Percentiles rank a stretch among this genome's conserved stretches.
Conservation (phyloP, 2,329 filamentous ascomycete genomes). For the Fusarium setosum region DNA sequence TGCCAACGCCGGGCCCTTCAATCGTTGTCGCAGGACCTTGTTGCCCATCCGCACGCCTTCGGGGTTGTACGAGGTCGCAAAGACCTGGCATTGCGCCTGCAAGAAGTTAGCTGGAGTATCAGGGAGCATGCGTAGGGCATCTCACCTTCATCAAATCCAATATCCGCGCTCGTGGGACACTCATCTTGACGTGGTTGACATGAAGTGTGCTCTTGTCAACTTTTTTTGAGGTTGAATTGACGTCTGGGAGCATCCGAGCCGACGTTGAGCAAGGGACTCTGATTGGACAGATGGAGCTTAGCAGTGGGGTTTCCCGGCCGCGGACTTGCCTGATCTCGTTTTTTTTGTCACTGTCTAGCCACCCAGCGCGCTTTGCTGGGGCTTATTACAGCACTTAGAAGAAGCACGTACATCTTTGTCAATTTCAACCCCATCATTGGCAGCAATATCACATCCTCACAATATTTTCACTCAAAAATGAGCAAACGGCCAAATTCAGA, state of each 20-base stretch:
- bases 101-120: conserved; percentile 34
- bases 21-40: conserved; percentile 88
- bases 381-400: too few relatives aligned
- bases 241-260: conserved; percentile 35
- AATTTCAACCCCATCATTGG: too few relatives aligned
- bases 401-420: too few relatives aligned
- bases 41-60: conserved; percentile 85
- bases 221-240: conserved; percentile 46
- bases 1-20: conserved; percentile 84
- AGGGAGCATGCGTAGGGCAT: background rate
- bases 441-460: too few relatives aligned
- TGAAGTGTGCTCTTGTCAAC: conserved; percentile 33
- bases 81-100: conserved; percentile 91
- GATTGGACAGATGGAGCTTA: conserved; percentile 42
- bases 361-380: too few relatives aligned
- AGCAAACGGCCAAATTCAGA: conserved; percentile 21
- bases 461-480: conserved; percentile 6
- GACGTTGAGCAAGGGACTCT: conserved; percentile 24
- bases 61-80: conserved; percentile 92
- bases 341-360: too few relatives aligned
- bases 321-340: too few relatives aligned
- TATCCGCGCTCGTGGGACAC: conserved; percentile 70
- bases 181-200: conserved; percentile 61
- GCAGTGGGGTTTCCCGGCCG: too few relatives aligned
- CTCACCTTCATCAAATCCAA: conserved; percentile 83